Percentiles rank a stretch among this genome's conserved stretches.
phyloP scores from a whole-genome alignment of 139 green algal genomes.

The Chlorella sp. region DNA sequence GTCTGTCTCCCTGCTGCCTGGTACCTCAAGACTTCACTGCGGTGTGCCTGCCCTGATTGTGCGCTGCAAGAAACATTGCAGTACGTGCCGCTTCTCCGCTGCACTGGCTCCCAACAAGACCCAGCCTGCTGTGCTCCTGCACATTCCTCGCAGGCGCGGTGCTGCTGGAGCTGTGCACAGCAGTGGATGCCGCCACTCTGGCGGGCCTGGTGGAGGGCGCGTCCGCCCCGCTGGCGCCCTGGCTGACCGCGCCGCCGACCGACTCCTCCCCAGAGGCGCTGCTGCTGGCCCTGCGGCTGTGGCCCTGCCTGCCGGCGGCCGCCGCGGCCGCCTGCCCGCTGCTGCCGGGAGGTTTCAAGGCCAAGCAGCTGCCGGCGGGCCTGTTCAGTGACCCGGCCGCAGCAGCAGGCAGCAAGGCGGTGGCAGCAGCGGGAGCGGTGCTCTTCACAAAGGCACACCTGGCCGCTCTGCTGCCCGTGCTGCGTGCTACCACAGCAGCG shows the following conservation, averaged over 20 bases:
- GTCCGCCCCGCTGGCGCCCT: conserved; percentile 5
- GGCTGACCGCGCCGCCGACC: conserved; percentile 1
- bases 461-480: conserved; percentile 48
- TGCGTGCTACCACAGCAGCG: conserved; percentile 48
- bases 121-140: background rate
- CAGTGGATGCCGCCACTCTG: background rate
- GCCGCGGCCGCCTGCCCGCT: conserved; percentile 43
- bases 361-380: conserved; percentile 36
- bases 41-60: background rate
- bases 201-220: background rate
- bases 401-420: conserved; percentile 22
- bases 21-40: too few relatives aligned
- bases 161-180: conserved; percentile 56
- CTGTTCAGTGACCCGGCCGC: conserved; percentile 36
- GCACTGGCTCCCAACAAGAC: background rate
- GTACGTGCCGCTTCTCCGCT: background rate
- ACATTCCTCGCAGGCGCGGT: conserved; percentile 34
- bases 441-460: conserved; percentile 62
- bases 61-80: background rate
- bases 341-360: conserved; percentile 49
- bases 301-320: conserved; percentile 58
- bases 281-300: conserved; percentile 73
- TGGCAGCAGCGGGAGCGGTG: conserved; percentile 41
- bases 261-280: conserved; percentile 43
- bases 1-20: background rate